Percentiles rank a stretch among this genome's conserved stretches.
phyloP scores from a whole-genome alignment of 176 grass and related monocot species.

The Carex parvula region DNA sequence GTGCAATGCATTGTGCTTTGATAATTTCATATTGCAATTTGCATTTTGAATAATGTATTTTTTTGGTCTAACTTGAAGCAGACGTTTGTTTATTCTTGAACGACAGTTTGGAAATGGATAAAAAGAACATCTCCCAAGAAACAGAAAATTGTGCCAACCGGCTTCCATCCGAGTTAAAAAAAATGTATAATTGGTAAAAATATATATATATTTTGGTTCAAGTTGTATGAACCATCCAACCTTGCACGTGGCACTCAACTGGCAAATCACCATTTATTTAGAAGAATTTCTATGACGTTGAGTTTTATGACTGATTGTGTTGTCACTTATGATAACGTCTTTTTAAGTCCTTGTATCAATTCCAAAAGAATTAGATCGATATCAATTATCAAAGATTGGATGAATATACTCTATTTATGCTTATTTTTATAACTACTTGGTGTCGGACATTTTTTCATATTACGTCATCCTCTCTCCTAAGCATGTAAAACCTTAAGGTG shows the following conservation, averaged over 20 bases:
- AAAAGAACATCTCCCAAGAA: neutral
- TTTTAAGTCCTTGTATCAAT: too few relatives aligned
- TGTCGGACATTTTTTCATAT: too few relatives aligned
- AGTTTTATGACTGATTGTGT: neutral
- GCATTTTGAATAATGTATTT: constrained; percentile 15
- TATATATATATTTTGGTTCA: neutral
- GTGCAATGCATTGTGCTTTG: neutral
- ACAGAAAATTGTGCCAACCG: neutral
- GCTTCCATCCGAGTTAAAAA: too few relatives aligned
- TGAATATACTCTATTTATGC: too few relatives aligned
- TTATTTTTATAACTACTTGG: too few relatives aligned
- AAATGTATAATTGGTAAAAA: neutral
- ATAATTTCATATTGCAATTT: constrained; percentile 18
- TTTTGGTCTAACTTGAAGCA: constrained; percentile 19
- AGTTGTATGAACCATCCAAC: neutral
- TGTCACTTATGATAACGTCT: neutral
- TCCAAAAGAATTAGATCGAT: too few relatives aligned
- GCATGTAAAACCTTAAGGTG: too few relatives aligned
- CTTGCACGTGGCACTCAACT: constrained; percentile 28
- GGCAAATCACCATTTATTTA: neutral
- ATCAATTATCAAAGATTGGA: too few relatives aligned
- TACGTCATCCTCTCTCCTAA: too few relatives aligned
- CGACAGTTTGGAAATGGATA: constrained; percentile 21
- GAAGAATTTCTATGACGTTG: neutral
- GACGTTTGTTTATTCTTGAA: neutral